Evolutionary conservation across 2,329 filamentous ascomycete genomes (phyloP), one percentile per base, ranked within the genome.

Genomic region (Colletotrichum plurivorum): DNA sequence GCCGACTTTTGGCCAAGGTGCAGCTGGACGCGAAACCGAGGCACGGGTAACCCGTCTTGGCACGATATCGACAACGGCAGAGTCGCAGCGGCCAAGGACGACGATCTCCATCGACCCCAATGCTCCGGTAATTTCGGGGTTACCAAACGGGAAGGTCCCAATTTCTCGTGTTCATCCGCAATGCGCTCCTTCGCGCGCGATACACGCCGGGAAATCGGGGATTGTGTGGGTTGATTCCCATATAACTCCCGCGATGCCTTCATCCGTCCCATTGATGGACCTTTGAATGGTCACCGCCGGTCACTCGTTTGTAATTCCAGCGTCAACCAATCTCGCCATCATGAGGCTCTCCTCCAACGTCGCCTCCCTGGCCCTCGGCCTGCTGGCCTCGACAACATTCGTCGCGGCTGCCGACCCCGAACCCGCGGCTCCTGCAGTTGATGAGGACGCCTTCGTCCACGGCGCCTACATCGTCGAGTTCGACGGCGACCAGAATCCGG

Each of bases 391-490:
- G 13, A 56, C 63, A 6, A 22, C 58, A 13, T 41, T 43, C 36
- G 51, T 63, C 3, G 43, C 58, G 5, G 51, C 52, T 18, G 58
- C 63, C n/a, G 39, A 36, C 18, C 36, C 57, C 20, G 27, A 41
- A 16, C 58, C 49, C 0, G 18, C 39, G 10, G 56, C 27, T 3
- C 31, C 63, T 15, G 18, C 41, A 6, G 55, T 53, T 1, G 41
- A 64, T n/a, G 46, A 58, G 15, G 60, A 68, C 16, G 15, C 66
- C 18, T 55, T 69, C 49, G 69, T 75, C 2, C 70, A 67, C 7
- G 74, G 75, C n/a, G 71, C 71, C 16, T 76, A 73, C 54, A 76
- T 76, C 43, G 73, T 76, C 31, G 75, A 76, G 70, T 60, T 76
- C 12, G 62, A 73, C 16, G 69, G 71, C 25, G 62, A 70, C 15